These are phyloP conservation scores for Colletotrichum scovillei DNA, from an alignment of 2,329 filamentous ascomycete species.

Conservation along the genomic window DNA sequence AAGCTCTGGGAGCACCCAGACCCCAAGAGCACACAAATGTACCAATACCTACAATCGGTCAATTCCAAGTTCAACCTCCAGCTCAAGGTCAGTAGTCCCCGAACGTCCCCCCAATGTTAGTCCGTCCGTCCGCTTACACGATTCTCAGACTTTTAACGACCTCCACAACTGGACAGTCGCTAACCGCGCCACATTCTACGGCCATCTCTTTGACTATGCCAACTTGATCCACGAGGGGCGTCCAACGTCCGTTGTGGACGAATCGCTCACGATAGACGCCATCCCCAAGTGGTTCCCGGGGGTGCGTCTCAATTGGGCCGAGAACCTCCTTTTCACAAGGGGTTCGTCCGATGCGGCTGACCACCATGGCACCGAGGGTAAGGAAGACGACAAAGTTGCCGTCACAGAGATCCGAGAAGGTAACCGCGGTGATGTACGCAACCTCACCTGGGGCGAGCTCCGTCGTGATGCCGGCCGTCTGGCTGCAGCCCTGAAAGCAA, in stretches of 20 bases:
- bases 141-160: conserved; percentile 71
- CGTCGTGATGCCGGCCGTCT: conserved; percentile 68
- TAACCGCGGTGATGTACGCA: conserved; percentile 57
- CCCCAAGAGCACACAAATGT: conserved; percentile 72
- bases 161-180: conserved; percentile 77
- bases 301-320: conserved; percentile 79
- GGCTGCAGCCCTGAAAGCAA: conserved; percentile 73
- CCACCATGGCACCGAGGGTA: conserved; percentile 64
- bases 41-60: conserved; percentile 72
- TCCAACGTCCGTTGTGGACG: conserved; percentile 73
- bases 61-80: conserved; percentile 68
- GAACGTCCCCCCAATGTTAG: no score
- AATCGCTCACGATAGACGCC: conserved; percentile 74
- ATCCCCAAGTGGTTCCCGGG: conserved; percentile 84
- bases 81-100: conserved; percentile 61
- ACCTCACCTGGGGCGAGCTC: conserved; percentile 76
- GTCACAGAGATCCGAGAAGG: conserved; percentile 80
- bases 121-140: conserved; percentile 13
- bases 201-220: conserved; percentile 69
- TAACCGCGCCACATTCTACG: conserved; percentile 73
- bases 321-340: conserved; percentile 79
- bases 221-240: conserved; percentile 72
- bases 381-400: conserved; percentile 78
- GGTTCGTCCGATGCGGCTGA: conserved; percentile 52
- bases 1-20: conserved; percentile 77